phyloP scores from a whole-genome alignment of 2,329 filamentous ascomycete species.

The Fusarium phyllophilum region DNA sequence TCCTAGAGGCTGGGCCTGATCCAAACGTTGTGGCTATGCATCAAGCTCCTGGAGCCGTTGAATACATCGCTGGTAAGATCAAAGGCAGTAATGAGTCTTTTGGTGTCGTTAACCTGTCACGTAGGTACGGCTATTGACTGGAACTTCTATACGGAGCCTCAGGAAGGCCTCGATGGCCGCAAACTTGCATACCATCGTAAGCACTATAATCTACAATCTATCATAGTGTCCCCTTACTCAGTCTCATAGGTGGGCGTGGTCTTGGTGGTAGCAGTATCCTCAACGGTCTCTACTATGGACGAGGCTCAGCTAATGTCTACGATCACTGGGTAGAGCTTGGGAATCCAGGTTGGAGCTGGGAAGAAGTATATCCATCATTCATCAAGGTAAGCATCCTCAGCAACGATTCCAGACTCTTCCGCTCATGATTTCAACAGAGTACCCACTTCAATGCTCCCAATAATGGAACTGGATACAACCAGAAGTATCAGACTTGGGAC shows the following conservation, averaged over 20 bases:
- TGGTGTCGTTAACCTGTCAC: accelerated
- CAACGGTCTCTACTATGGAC: constrained; percentile 13
- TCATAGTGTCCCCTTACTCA: background rate
- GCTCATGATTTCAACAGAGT: background rate
- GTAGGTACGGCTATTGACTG: background rate
- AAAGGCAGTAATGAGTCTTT: accelerated
- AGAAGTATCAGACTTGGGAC: constrained; percentile 6
- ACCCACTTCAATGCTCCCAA: constrained; percentile 15
- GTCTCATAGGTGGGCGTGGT: background rate
- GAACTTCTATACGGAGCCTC: constrained; percentile 8
- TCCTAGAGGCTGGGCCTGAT: constrained; percentile 9
- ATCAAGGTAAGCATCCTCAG: background rate
- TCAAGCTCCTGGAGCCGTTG: constrained; percentile 1
- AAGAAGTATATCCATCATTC: constrained; percentile 3
- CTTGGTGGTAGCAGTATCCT: constrained; percentile 15
- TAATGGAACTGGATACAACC: background rate
- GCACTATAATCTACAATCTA: background rate
- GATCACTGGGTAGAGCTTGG: constrained; percentile 12
- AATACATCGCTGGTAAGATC: background rate
- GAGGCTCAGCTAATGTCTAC: constrained; percentile 14
- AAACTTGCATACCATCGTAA: constrained; percentile 16
- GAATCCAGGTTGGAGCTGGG: constrained; percentile 14
- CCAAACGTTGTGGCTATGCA: constrained; percentile 8
- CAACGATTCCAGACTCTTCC: accelerated
- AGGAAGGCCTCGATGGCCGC: constrained; percentile 2